These are phyloP conservation scores for Cutaneotrichosporon dermatis DNA, from an alignment of 1,284 basidiomycete genomes.

Conservation along the genomic window DNA sequence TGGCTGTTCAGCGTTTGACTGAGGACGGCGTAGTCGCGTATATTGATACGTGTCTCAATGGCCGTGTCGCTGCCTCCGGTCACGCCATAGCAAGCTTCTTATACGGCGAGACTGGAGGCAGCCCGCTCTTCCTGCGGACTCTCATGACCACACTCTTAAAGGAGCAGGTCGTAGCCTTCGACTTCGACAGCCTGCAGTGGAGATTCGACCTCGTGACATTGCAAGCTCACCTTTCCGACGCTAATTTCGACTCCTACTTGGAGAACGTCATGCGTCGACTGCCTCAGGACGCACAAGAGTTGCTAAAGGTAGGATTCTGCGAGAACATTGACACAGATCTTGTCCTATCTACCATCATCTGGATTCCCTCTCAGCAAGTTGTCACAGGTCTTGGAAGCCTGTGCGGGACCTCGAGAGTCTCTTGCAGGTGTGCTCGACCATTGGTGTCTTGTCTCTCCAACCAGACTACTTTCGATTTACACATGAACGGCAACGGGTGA, in stretches of 20 bases:
- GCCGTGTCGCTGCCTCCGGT: conserved; percentile 10
- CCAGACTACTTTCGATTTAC: conserved; percentile 27
- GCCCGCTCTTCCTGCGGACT: conserved; percentile 30
- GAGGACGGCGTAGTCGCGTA: conserved; percentile 26
- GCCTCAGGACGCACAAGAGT: conserved; percentile 18
- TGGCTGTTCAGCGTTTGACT: conserved; percentile 21
- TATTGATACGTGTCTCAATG: conserved; percentile 24
- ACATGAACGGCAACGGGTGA: conserved; percentile 40
- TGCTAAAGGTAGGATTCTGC: conserved; percentile 34
- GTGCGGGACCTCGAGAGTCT: conserved; percentile 12
- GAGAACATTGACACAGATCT: conserved; percentile 13
- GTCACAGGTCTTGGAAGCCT: conserved; percentile 17
- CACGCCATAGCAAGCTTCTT: conserved; percentile 28
- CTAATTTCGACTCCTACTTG: conserved; percentile 32
- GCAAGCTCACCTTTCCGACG: conserved; percentile 30
- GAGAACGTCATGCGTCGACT: conserved; percentile 23
- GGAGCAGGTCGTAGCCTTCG: conserved; percentile 30
- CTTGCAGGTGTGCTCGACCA: conserved; percentile 13
- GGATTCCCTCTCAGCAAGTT: conserved; percentile 27
- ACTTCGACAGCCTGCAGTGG: conserved; percentile 30
- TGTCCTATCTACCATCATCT: conserved; percentile 32
- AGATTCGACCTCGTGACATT: conserved; percentile 26
- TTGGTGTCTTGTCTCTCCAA: conserved; percentile 15
- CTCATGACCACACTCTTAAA: conserved; percentile 30
- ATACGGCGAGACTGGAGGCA: conserved; percentile 29